A percentile compares a stretch with the other conserved stretches of the same genome.
Evolutionary conservation across 2,329 filamentous ascomycete species (phyloP).

Genomic region (Aureobasidium lini): DNA sequence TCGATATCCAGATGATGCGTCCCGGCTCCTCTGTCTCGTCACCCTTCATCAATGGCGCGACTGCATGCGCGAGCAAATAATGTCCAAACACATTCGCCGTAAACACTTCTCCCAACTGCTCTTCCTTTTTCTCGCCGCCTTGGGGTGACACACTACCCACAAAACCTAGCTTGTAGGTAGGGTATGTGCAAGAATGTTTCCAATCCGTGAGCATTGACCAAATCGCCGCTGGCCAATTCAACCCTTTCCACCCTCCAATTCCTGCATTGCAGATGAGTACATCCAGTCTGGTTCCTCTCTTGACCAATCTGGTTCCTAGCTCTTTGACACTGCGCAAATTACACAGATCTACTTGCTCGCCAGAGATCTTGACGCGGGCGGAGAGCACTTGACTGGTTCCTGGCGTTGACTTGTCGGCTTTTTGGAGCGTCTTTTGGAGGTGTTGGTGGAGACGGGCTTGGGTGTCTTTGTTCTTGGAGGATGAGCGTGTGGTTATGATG

Average conservation of each 20-base stretch:
- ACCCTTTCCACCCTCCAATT: slow-evolving; percentile 75
- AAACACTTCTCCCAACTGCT: slow-evolving; percentile 68
- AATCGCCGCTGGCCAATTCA: slow-evolving; percentile 59
- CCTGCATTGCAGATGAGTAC: slow-evolving; percentile 79
- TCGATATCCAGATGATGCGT: slow-evolving; percentile 81
- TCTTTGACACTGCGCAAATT: slow-evolving; percentile 48
- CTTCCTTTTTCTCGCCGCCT: slow-evolving; percentile 16
- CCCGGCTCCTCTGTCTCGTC: slow-evolving; percentile 35
- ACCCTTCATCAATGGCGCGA: slow-evolving; percentile 64
- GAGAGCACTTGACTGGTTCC: slow-evolving; percentile 34
- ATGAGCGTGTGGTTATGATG: slow-evolving; percentile 74
- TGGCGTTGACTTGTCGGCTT: slow-evolving; percentile 27
- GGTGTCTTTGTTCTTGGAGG: slow-evolving; percentile 66
- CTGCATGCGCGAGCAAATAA: slow-evolving; percentile 76
- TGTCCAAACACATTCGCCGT: slow-evolving; percentile 92
- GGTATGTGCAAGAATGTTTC: slow-evolving; percentile 65
- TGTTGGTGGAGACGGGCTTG: slow-evolving; percentile 57
- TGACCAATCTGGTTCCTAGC: slow-evolving; percentile 44
- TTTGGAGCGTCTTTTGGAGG: slow-evolving; percentile 41
- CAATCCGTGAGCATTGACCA: slow-evolving; percentile 54
- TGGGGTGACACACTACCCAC: slow-evolving; percentile 49
- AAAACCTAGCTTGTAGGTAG: slow-evolving; percentile 63
- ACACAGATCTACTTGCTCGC: slow-evolving; percentile 52
- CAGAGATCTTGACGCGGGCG: slow-evolving; percentile 43
- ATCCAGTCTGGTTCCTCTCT: slow-evolving; percentile 64